Percentiles rank a stretch among this genome's conserved stretches.
Evolutionary conservation across 2,329 filamentous ascomycete genomes (phyloP).

Genomic region (Fusarium ambrosium): DNA sequence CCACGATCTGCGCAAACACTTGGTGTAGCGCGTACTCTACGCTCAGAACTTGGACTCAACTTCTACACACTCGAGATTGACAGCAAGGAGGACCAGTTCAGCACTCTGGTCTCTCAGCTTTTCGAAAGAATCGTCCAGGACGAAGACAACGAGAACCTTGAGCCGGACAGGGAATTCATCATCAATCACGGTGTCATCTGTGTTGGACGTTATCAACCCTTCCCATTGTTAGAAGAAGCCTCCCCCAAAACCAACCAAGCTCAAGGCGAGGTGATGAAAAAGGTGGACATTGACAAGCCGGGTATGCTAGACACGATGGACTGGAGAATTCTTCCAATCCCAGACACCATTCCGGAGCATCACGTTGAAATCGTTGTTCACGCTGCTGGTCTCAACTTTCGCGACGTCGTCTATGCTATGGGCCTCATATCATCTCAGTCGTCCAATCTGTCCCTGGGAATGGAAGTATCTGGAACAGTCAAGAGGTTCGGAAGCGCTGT

Average conservation of each 20-base stretch:
- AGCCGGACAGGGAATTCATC: conserved; percentile 17
- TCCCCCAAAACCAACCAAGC: neutral
- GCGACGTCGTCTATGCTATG: conserved; percentile 17
- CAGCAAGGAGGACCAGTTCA: neutral
- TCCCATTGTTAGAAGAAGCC: neutral
- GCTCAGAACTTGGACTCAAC: conserved; percentile 12
- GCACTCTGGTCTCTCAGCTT: neutral
- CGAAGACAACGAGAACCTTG: neutral
- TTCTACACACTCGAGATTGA: conserved; percentile 22
- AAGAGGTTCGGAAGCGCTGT: conserved; percentile 7
- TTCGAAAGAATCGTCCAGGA: conserved; percentile 12
- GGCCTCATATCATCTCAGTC: conserved; percentile 6
- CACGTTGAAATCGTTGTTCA: conserved; percentile 10
- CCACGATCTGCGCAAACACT: conserved; percentile 14
- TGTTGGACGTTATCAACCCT: conserved; percentile 13
- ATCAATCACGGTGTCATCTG: neutral
- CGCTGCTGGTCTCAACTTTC: conserved; percentile 20
- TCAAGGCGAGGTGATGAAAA: neutral
- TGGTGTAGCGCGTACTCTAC: conserved; percentile 13
- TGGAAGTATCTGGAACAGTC: conserved; percentile 11
- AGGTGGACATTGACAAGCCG: neutral
- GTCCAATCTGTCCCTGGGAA: neutral
- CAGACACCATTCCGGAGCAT: neutral
- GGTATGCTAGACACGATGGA: conserved; percentile 14
- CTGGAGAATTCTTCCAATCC: neutral